These are phyloP conservation scores for Leccinum sublutescens DNA, from an alignment of 768 basidiomycete genomes.

Conservation along the genomic window DNA sequence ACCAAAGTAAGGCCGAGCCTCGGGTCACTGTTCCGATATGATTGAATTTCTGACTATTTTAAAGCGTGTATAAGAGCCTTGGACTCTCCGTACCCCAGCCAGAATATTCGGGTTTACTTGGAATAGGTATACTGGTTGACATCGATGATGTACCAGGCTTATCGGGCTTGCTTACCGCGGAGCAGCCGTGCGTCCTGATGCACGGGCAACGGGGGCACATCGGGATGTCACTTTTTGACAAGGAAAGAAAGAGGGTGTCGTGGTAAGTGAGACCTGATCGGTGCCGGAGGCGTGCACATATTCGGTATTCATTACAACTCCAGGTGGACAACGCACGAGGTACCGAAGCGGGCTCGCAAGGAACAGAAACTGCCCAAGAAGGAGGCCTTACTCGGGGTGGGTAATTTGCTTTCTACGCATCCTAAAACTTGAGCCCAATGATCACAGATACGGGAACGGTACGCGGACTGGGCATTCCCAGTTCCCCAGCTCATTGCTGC, in stretches of 20 bases:
- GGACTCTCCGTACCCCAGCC: constrained; percentile 19
- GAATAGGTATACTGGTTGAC: constrained; percentile 19
- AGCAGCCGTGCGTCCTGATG: constrained; percentile 30
- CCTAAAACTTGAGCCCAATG: neutral
- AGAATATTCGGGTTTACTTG: constrained; percentile 31
- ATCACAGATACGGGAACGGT: constrained; percentile 25
- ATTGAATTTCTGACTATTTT: constrained; percentile 1
- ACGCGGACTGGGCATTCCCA: constrained; percentile 28
- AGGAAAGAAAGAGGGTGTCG: constrained; percentile 20
- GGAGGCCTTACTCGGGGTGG: constrained; percentile 20
- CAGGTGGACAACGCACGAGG: constrained; percentile 33
- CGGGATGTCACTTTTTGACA: constrained; percentile 29
- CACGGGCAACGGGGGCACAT: constrained; percentile 28
- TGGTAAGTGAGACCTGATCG: constrained; percentile 17
- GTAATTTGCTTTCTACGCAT: neutral
- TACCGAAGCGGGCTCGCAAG: constrained; percentile 25
- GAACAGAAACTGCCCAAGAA: constrained; percentile 29
- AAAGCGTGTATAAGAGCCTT: constrained; percentile 25
- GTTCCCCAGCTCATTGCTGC: constrained; percentile 27
- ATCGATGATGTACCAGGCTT: constrained; percentile 23
- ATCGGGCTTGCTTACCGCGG: constrained; percentile 14
- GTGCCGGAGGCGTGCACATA: neutral
- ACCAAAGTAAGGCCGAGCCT: constrained; percentile 14
- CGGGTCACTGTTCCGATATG: neutral
- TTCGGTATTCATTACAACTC: neutral